Conservation (phyloP, 2,329 filamentous ascomycete species). For the Aspergillus niger region DNA sequence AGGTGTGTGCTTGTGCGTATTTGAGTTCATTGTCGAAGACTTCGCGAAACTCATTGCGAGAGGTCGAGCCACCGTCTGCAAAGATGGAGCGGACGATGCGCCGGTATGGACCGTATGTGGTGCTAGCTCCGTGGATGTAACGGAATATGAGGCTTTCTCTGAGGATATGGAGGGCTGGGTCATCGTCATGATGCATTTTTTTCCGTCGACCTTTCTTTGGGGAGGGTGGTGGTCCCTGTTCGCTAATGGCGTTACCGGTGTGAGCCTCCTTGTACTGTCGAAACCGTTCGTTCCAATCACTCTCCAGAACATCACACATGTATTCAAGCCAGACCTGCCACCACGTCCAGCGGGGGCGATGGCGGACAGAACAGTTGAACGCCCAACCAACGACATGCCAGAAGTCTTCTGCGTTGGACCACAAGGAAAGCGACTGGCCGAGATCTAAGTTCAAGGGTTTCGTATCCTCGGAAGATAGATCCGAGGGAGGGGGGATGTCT, state of each 20-base stretch:
- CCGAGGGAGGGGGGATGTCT: conserved; percentile 12
- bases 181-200: conserved; percentile 21
- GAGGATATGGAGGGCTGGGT: conserved; percentile 22
- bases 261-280: conserved; percentile 10
- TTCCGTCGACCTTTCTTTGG: conserved; percentile 7
- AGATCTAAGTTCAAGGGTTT: conserved; percentile 61
- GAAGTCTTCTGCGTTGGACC: conserved; percentile 77
- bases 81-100: conserved; percentile 51
- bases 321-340: conserved; percentile 81
- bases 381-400: conserved; percentile 91
- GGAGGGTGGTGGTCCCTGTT: too few species aligned
- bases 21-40: conserved; percentile 51
- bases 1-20: conserved; percentile 29
- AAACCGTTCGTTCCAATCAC: conserved; percentile 45
- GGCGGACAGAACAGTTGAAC: conserved; percentile 78
- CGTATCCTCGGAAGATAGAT: conserved; percentile 46
- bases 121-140: conserved; percentile 40
- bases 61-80: conserved; percentile 43
- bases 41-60: conserved; percentile 46
- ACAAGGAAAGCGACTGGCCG: conserved; percentile 68
- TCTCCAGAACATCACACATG: conserved; percentile 56
- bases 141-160: conserved; percentile 46
- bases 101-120: conserved; percentile 38
- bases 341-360: conserved; percentile 74
- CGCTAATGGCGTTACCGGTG: not conserved